Conservation (phyloP, 768 basidiomycete species). For the Paxillus ammoniavirescens region DNA sequence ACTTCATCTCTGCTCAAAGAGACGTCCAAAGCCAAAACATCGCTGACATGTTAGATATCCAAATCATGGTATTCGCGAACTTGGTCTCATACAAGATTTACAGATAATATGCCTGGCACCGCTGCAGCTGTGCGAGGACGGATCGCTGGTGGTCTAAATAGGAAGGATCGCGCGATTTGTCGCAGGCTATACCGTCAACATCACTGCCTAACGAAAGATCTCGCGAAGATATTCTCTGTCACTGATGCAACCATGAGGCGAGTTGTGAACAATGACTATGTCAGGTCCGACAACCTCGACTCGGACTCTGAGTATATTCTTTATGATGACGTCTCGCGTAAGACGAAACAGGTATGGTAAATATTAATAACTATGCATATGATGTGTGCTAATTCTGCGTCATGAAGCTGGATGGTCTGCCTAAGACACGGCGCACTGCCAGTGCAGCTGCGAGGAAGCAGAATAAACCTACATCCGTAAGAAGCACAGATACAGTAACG, state of each 20-base stretch:
- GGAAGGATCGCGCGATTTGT: background rate
- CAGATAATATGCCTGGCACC: no score
- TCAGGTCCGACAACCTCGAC: background rate
- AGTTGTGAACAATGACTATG: background rate
- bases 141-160: no score
- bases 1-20: no score
- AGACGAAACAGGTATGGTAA: background rate
- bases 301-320: background rate
- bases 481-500: background rate
- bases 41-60: no score
- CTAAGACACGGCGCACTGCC: background rate
- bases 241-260: background rate
- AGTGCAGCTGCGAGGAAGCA: no score
- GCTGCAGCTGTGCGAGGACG: no score
- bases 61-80: no score
- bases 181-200: background rate
- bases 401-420: background rate
- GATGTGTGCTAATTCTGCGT: background rate
- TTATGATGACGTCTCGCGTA: background rate
- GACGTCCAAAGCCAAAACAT: no score
- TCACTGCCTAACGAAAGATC: background rate
- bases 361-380: background rate
- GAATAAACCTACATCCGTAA: background rate
- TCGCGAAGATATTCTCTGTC: background rate
- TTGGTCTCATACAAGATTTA: no score